Conservation (phyloP, 2,329 filamentous ascomycete species). For the Didymella lethalis region DNA sequence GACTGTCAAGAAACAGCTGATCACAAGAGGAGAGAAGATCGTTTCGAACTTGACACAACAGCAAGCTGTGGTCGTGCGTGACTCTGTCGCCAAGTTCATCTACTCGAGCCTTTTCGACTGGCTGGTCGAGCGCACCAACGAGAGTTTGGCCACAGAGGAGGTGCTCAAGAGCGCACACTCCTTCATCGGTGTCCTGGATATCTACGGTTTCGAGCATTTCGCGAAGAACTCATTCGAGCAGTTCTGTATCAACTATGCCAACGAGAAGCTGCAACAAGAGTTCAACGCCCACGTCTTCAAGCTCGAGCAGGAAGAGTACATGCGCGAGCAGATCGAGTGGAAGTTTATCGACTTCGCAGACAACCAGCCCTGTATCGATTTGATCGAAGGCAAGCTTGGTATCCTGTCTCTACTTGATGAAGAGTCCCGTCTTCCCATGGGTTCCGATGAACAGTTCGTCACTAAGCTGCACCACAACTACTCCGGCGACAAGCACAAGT, state of each 20-base stretch:
- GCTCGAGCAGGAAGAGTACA: constrained; percentile 96
- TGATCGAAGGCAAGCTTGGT: constrained; percentile 96
- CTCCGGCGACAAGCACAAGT: constrained; percentile 86
- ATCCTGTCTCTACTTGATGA: constrained; percentile 92
- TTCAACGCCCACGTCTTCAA: constrained; percentile 99
- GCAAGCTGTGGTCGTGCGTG: constrained; percentile 91
- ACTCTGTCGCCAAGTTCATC: constrained; percentile 98
- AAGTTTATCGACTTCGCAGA: constrained; percentile 99
- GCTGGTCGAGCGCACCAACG: constrained; percentile 97
- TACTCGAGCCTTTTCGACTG: constrained; percentile 99
- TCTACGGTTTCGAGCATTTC: constrained; percentile 99
- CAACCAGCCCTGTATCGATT: constrained; percentile 97
- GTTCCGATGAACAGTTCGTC: constrained; percentile 95
- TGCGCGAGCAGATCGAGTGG: constrained; percentile 97
- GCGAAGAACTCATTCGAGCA: constrained; percentile 99
- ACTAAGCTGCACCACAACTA: constrained; percentile 97
- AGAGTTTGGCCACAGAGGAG: constrained; percentile 85
- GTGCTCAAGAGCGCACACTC: constrained; percentile 82
- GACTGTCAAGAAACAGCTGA: constrained; percentile 98
- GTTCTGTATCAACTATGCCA: constrained; percentile 99
- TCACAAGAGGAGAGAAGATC: constrained; percentile 97
- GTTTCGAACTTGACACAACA: constrained; percentile 93
- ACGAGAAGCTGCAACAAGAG: constrained; percentile 98
- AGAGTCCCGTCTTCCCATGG: constrained; percentile 95
- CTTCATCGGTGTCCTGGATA: constrained; percentile 98